Evolutionary conservation across 306 rosid genomes (phyloP).

Genomic region (Lablab purpureus): DNA sequence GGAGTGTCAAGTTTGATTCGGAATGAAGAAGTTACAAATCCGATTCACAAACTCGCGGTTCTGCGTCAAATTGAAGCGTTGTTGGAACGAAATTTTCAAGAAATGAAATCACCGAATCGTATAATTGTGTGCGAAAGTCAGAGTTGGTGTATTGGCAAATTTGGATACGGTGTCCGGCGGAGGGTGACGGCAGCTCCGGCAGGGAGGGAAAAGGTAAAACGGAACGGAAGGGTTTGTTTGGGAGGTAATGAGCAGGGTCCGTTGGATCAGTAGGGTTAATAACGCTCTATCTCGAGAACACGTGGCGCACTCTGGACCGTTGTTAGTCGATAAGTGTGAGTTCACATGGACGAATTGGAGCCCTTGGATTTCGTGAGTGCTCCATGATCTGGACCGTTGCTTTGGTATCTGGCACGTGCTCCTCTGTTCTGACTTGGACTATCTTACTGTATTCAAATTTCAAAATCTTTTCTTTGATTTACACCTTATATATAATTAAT

Average conservation of each 20-base stretch:
- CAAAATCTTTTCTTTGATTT: too few species aligned
- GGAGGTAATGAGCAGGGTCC: constrained; percentile 54
- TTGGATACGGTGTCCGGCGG: background rate
- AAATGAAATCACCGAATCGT: background rate
- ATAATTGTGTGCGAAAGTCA: background rate
- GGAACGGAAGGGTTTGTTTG: constrained; percentile 51
- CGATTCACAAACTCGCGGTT: background rate
- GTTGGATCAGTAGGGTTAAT: constrained; percentile 65
- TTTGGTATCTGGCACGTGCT: constrained; percentile 55
- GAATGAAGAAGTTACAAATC: constrained; percentile 2
- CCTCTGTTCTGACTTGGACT: constrained; percentile 56
- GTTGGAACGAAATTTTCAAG: background rate
- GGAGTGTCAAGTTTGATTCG: background rate
- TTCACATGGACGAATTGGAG: constrained; percentile 6
- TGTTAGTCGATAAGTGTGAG: constrained; percentile 69
- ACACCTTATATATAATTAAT: too few species aligned
- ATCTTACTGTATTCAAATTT: background rate
- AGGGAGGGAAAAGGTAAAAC: background rate
- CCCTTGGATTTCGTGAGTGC: constrained; percentile 49
- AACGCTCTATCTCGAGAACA: constrained; percentile 53
- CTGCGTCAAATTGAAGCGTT: constrained; percentile 26
- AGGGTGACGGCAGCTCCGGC: constrained; percentile 27
- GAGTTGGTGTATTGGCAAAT: background rate
- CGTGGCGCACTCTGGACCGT: constrained; percentile 61
- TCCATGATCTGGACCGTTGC: constrained; percentile 50